Evolutionary conservation across 2,329 filamentous ascomycete species (phyloP).

Genomic region (Beauveria varroae): DNA sequence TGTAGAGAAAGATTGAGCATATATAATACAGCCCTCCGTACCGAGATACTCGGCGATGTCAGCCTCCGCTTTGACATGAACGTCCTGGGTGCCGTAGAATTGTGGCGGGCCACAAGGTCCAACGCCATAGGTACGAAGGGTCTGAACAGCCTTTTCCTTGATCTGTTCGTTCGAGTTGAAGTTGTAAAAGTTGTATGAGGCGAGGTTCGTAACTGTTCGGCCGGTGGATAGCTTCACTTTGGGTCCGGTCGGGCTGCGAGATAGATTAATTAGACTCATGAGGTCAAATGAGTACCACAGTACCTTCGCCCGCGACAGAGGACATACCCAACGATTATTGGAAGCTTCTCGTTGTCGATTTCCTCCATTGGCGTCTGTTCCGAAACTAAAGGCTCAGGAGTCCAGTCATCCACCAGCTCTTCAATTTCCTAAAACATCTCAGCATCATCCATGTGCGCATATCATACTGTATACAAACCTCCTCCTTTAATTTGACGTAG

Average conservation of each 20-base stretch:
- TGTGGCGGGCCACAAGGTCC: slow-evolving; percentile 94
- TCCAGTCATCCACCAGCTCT: slow-evolving; percentile 94
- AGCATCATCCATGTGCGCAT: slow-evolving; percentile 19
- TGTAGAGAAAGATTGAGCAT: slow-evolving; percentile 92
- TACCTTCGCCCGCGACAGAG: not conserved
- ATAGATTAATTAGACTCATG: not conserved
- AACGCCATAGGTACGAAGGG: slow-evolving; percentile 89
- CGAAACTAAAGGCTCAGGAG: slow-evolving; percentile 81
- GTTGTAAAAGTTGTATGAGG: slow-evolving; percentile 96
- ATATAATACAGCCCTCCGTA: slow-evolving; percentile 83
- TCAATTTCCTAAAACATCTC: slow-evolving; percentile 66
- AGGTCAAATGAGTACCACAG: not conserved
- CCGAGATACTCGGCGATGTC: slow-evolving; percentile 89
- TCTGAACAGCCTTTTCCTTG: slow-evolving; percentile 91
- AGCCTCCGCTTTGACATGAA: slow-evolving; percentile 93
- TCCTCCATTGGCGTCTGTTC: slow-evolving; percentile 68
- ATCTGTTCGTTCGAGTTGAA: slow-evolving; percentile 87
- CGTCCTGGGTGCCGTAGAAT: slow-evolving; percentile 97
- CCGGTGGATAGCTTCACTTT: slow-evolving; percentile 85
- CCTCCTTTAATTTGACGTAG: slow-evolving; percentile 81
- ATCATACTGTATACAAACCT: slow-evolving; percentile 31
- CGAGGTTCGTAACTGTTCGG: slow-evolving; percentile 85
- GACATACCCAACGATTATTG: slow-evolving; percentile 75
- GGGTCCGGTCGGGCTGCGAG: slow-evolving; percentile 69
- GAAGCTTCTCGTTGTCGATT: slow-evolving; percentile 73